Percentiles rank a stretch among this genome's conserved stretches.
Conservation (phyloP, 2,329 filamentous ascomycete species). For the Fusarium protoensiforme region DNA sequence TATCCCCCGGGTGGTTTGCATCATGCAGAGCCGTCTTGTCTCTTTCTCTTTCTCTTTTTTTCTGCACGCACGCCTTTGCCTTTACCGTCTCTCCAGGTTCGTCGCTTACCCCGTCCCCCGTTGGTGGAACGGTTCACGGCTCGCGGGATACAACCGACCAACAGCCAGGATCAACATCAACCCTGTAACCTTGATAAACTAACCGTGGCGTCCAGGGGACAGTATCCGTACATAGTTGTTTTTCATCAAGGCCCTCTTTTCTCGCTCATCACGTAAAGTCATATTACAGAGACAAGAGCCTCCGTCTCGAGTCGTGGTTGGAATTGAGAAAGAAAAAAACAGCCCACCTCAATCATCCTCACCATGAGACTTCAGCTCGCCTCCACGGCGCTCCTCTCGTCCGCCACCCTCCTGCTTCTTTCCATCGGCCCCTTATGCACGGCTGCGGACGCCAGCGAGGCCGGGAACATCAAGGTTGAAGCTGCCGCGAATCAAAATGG, state of each 20-base stretch:
- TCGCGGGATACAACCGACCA: not conserved
- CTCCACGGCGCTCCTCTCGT: slow-evolving; percentile 7
- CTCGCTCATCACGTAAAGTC: not conserved
- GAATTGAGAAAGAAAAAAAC: not conserved
- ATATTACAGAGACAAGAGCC: not conserved
- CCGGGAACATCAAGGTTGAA: slow-evolving; percentile 20
- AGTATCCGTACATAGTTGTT: not conserved
- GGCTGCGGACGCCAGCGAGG: slow-evolving; percentile 11
- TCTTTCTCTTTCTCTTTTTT: not conserved
- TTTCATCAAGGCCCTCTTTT: not conserved
- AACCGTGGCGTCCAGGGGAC: not conserved
- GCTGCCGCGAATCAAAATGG: slow-evolving; percentile 2
- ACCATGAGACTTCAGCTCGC: slow-evolving; percentile 16
- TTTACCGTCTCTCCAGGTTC: not conserved
- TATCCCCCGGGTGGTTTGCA: not conserved
- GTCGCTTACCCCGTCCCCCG: not conserved
- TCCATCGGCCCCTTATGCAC: slow-evolving; percentile 5
- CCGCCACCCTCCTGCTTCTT: not conserved
- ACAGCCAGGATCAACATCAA: not conserved
- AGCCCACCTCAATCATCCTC: not conserved
- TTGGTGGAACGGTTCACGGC: not conserved
- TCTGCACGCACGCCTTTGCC: not conserved
- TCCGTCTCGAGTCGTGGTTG: not conserved
- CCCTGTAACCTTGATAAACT: slow-evolving; percentile 14
- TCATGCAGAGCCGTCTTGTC: not conserved